Evolutionary conservation across 2,329 filamentous ascomycete genomes (phyloP).

Genomic region (Nakataea oryzae): DNA sequence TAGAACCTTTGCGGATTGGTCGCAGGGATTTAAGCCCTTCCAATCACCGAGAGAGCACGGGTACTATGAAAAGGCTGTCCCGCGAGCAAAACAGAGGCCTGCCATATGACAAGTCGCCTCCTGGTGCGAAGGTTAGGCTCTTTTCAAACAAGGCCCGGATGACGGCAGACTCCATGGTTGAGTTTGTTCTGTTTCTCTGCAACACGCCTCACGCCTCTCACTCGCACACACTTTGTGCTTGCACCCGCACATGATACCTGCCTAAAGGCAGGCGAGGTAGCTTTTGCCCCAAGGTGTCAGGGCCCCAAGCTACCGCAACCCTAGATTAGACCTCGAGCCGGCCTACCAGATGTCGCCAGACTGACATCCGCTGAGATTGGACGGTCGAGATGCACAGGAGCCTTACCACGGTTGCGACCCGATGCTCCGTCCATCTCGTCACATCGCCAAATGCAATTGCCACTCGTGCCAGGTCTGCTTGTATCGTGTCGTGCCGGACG

Average conservation of each 20-base stretch:
- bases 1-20: background rate
- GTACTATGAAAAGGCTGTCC: background rate
- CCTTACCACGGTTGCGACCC: background rate
- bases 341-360: too few relatives aligned
- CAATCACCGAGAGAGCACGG: background rate
- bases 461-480: background rate
- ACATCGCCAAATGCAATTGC: background rate
- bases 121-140: background rate
- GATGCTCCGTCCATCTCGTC: background rate
- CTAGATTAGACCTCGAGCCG: background rate
- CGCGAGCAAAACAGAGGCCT: too few relatives aligned
- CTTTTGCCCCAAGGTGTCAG: too few relatives aligned
- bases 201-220: too few relatives aligned
- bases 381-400: background rate
- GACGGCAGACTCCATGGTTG: background rate
- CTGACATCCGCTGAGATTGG: background rate
- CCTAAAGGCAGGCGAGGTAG: too few relatives aligned
- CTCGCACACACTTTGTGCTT: too few relatives aligned
- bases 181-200: background rate
- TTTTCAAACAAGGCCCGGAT: background rate
- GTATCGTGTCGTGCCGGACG: background rate
- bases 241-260: background rate
- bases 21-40: background rate
- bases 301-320: background rate
- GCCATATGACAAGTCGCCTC: background rate